These are phyloP conservation scores for Talaromyces sp. DNA, from an alignment of 2,329 filamentous ascomycete species.

Conservation along the genomic window DNA sequence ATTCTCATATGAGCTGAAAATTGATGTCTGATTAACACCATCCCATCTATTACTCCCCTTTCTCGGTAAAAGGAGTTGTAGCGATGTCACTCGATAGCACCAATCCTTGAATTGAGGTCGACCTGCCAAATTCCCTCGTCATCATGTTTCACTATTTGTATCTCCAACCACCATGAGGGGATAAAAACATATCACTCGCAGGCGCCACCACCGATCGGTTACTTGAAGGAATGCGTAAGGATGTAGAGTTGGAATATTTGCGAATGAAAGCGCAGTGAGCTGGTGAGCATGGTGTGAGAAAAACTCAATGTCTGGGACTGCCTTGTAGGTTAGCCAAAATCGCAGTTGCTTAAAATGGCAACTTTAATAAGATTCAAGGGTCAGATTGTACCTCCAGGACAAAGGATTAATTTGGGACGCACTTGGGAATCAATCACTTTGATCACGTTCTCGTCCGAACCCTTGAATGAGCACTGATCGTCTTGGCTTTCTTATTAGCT, in stretches of 20 bases:
- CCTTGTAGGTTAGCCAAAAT: neutral
- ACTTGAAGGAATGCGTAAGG: neutral
- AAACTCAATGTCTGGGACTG: slow-evolving; percentile 1
- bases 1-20: too few relatives aligned
- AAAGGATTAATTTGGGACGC: slow-evolving; percentile 3
- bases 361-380: neutral
- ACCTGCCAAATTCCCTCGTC: neutral
- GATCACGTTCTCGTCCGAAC: slow-evolving; percentile 4
- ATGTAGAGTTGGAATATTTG: neutral
- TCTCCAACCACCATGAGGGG: too few relatives aligned
- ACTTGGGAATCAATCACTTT: slow-evolving; percentile 4
- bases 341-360: neutral
- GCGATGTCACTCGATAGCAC: neutral
- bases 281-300: neutral
- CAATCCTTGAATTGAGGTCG: neutral
- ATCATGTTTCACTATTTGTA: neutral
- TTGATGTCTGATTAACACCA: neutral
- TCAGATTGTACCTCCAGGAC: slow-evolving; percentile 5
- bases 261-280: neutral
- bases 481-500: neutral
- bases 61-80: neutral
- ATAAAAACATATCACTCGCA: too few relatives aligned
- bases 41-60: neutral
- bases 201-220: neutral
- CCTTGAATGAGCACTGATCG: neutral